Conservation (phyloP, 2,329 filamentous ascomycete species). For the Sporothrix protearum region DNA sequence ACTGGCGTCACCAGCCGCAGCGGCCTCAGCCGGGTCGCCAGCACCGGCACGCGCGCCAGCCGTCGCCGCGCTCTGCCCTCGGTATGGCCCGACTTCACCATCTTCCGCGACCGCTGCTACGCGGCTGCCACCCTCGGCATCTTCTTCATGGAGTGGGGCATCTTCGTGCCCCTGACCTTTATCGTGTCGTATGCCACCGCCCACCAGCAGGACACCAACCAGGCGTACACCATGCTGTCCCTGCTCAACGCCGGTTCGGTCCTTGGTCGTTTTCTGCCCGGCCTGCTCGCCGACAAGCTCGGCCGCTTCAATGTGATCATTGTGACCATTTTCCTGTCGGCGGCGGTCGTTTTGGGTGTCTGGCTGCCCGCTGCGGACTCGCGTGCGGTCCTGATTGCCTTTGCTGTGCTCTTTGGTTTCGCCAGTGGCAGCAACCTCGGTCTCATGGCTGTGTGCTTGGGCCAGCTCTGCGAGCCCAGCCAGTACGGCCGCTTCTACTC, state of each 20-base stretch:
- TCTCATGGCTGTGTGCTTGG: slow-evolving; percentile 75
- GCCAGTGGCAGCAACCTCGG: slow-evolving; percentile 75
- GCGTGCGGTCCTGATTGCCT: slow-evolving; percentile 60
- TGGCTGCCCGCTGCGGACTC: slow-evolving; percentile 64
- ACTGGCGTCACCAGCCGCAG: slow-evolving; percentile 49
- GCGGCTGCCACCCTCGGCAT: slow-evolving; percentile 58
- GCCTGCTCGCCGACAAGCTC: slow-evolving; percentile 68
- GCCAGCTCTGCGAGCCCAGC: slow-evolving; percentile 72
- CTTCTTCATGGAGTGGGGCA: slow-evolving; percentile 67
- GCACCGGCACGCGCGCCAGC: slow-evolving; percentile 1
- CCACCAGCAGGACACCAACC: slow-evolving; percentile 55
- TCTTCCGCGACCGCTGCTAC: slow-evolving; percentile 60
- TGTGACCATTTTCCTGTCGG: slow-evolving; percentile 55
- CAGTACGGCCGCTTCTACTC: slow-evolving; percentile 66
- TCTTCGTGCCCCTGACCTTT: slow-evolving; percentile 73
- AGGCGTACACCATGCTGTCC: slow-evolving; percentile 73
- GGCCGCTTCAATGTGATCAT: slow-evolving; percentile 82
- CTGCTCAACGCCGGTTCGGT: slow-evolving; percentile 76
- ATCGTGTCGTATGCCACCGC: slow-evolving; percentile 66
- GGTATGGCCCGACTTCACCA: slow-evolving; percentile 56
- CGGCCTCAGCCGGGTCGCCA: not conserved
- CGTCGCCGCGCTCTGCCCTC: slow-evolving; percentile 29
- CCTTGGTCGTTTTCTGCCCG: slow-evolving; percentile 72
- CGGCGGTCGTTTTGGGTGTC: slow-evolving; percentile 58
- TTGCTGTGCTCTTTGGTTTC: slow-evolving; percentile 72